Evolutionary conservation across 2,329 filamentous ascomycete species (phyloP).

Genomic region (Juglanconis juglandina): DNA sequence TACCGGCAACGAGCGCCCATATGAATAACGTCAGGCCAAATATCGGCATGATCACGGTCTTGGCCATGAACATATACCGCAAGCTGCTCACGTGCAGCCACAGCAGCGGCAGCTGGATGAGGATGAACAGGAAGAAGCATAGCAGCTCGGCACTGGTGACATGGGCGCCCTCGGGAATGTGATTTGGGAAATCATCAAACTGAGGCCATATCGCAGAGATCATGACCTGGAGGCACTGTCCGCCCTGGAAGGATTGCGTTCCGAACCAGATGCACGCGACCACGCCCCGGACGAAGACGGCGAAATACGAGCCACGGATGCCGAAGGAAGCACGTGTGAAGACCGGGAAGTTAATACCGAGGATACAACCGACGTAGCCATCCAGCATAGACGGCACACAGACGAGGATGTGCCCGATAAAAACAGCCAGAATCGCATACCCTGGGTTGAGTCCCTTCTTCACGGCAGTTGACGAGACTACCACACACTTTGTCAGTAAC

Average conservation of each 20-base stretch:
- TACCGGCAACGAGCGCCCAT: conserved; percentile 5
- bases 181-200: conserved; percentile 38
- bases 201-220: conserved; percentile 38
- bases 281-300: conserved; percentile 28
- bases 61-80: conserved; percentile 23
- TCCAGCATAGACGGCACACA: not conserved
- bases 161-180: conserved; percentile 34
- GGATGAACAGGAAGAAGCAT: conserved; percentile 24
- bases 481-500: not conserved
- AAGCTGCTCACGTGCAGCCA: conserved; percentile 22
- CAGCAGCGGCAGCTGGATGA: conserved; percentile 22
- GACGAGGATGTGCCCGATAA: not conserved
- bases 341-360: conserved; percentile 24
- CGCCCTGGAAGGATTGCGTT: conserved; percentile 25
- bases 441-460: conserved; percentile 7
- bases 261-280: conserved; percentile 32
- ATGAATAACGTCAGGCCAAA: conserved; percentile 6
- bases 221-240: conserved; percentile 30
- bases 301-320: conserved; percentile 27
- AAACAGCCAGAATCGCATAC: conserved; percentile 8
- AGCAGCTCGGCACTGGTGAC: conserved; percentile 31
- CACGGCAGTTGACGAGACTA: conserved; percentile 6
- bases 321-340: conserved; percentile 31
- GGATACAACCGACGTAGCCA: not conserved
- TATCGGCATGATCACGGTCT: conserved; percentile 8